Conservation (phyloP, 148 eudicot species). For the Limonium bicolor region DNA sequence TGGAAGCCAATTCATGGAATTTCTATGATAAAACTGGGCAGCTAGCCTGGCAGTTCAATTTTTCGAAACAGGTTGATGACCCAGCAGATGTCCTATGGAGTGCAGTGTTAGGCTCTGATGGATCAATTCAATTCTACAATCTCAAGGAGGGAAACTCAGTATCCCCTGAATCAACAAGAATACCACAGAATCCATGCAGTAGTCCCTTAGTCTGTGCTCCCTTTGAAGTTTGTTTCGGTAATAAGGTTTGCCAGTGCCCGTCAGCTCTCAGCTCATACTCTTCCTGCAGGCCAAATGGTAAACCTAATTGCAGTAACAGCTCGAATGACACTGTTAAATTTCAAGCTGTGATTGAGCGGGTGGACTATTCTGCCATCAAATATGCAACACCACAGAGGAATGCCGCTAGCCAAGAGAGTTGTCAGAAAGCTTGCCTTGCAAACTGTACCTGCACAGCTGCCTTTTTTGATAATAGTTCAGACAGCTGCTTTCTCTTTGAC, state of each 20-base stretch:
- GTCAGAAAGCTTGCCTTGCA: slow-evolving; percentile 39
- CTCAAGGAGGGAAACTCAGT: slow-evolving; percentile 24
- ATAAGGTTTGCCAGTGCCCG: slow-evolving; percentile 56
- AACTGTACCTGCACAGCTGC: slow-evolving; percentile 69
- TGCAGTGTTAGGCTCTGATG: slow-evolving; percentile 56
- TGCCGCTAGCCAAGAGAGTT: slow-evolving; percentile 35
- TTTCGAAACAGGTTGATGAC: slow-evolving; percentile 16
- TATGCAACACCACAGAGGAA: slow-evolving; percentile 31
- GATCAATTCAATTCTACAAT: slow-evolving; percentile 34
- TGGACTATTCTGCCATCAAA: slow-evolving; percentile 48
- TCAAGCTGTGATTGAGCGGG: slow-evolving; percentile 34
- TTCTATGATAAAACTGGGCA: slow-evolving; percentile 40
- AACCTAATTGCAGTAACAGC: slow-evolving; percentile 25
- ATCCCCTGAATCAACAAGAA: slow-evolving; percentile 15
- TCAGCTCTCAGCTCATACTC: slow-evolving; percentile 16
- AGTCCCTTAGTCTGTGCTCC: slow-evolving; percentile 65
- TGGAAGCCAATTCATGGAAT: slow-evolving; percentile 62
- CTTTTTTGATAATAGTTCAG: slow-evolving; percentile 62
- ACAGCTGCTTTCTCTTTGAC: slow-evolving; percentile 54
- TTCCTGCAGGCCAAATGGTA: slow-evolving; percentile 29
- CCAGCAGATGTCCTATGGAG: slow-evolving; percentile 54
- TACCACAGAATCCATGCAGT: slow-evolving; percentile 46
- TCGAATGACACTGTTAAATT: slow-evolving; percentile 14
- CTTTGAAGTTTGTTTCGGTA: slow-evolving; percentile 38
- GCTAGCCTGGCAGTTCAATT: slow-evolving; percentile 50